phyloP scores from a whole-genome alignment of 2,329 filamentous ascomycete genomes.

The Pseudonectria buxi region DNA sequence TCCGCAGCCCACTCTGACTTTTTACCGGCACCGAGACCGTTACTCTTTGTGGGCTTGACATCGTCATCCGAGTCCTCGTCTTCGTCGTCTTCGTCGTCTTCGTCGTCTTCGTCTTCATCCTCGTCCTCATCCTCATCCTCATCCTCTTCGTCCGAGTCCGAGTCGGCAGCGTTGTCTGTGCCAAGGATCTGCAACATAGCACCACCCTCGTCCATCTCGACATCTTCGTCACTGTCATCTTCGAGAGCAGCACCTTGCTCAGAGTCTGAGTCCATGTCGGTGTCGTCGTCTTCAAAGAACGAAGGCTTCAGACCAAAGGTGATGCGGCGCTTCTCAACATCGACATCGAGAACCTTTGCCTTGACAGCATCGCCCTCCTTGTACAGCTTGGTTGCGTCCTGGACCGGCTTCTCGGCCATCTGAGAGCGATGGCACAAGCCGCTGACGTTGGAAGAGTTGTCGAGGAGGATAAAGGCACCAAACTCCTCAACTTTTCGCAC shows the following conservation, averaged over 20 bases:
- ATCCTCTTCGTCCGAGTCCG: constrained; percentile 33
- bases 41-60: constrained; percentile 27
- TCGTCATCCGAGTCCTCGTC: constrained; percentile 29
- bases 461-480: constrained; percentile 87
- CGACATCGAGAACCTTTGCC: constrained; percentile 75
- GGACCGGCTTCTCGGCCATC: constrained; percentile 76
- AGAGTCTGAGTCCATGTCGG: constrained; percentile 42
- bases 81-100: constrained; percentile 30
- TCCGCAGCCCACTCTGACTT: constrained; percentile 87
- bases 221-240: constrained; percentile 43
- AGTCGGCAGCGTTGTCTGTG: constrained; percentile 39
- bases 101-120: constrained; percentile 35
- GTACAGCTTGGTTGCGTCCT: constrained; percentile 85
- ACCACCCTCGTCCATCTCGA: constrained; percentile 41
- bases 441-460: constrained; percentile 81
- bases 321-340: constrained; percentile 68
- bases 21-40: constrained; percentile 47
- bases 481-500: constrained; percentile 92
- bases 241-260: constrained; percentile 40
- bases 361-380: constrained; percentile 90
- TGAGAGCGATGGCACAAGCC: constrained; percentile 89
- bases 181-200: constrained; percentile 38
- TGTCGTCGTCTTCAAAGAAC: constrained; percentile 65
- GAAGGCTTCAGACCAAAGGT: constrained; percentile 91
- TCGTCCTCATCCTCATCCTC: constrained; percentile 29